Percentiles rank a stretch among this genome's conserved stretches.
Evolutionary conservation across 1,284 basidiomycete species (phyloP).

Genomic region (Fomes fomentarius): DNA sequence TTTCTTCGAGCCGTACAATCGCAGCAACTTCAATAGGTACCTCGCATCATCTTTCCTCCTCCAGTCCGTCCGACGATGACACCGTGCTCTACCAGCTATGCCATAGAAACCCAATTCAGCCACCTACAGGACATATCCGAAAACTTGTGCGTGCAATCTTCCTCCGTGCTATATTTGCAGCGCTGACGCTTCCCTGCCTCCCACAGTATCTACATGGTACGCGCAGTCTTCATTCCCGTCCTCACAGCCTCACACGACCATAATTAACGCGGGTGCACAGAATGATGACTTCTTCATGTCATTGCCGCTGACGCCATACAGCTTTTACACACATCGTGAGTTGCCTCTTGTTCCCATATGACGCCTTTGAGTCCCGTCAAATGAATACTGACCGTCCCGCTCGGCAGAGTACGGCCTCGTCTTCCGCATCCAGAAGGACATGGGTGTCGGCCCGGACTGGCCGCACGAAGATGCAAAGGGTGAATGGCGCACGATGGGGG

Average conservation of each 20-base stretch:
- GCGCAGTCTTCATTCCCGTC: neutral
- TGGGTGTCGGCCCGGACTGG: slow-evolving; percentile 30
- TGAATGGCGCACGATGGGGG: slow-evolving; percentile 38
- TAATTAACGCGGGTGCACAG: slow-evolving; percentile 7
- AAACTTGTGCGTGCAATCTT: slow-evolving; percentile 23
- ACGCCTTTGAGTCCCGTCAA: too few relatives aligned
- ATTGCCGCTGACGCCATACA: slow-evolving; percentile 26
- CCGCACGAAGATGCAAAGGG: slow-evolving; percentile 26
- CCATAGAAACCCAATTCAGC: slow-evolving; percentile 33
- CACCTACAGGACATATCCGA: slow-evolving; percentile 31
- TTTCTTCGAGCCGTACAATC: slow-evolving; percentile 30
- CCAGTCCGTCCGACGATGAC: neutral
- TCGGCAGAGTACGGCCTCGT: slow-evolving; percentile 37
- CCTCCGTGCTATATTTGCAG: neutral
- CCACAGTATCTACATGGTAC: slow-evolving; percentile 32
- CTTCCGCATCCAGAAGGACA: slow-evolving; percentile 30
- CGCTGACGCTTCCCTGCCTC: neutral
- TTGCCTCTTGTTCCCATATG: neutral
- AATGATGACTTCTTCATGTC: slow-evolving; percentile 36
- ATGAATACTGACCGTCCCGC: neutral
- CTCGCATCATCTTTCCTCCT: neutral
- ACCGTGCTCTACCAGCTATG: slow-evolving; percentile 22
- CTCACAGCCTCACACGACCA: too few relatives aligned
- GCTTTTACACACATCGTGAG: slow-evolving; percentile 33
- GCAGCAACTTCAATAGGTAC: slow-evolving; percentile 34